These are phyloP conservation scores for Conticribra guillardii DNA, from an alignment of 108 stramenopile species.

Conservation along the genomic window DNA sequence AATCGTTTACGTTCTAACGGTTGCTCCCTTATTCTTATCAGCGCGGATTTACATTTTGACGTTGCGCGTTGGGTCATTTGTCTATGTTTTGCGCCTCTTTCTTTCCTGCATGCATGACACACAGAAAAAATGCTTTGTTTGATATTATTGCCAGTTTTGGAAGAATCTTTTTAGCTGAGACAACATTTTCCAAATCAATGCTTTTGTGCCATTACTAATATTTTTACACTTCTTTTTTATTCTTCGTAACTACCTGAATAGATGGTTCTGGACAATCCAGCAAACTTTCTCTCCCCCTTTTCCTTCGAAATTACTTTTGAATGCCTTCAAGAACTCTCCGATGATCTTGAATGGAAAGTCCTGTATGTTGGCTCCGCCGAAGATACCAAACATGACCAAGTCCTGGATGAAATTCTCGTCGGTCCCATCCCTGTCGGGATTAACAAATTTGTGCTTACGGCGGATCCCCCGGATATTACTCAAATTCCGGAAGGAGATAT, in stretches of 20 bases:
- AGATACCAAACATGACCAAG: conserved; percentile 88
- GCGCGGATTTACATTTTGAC: too few relatives aligned
- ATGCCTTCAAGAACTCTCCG: conserved; percentile 80
- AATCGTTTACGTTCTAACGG: too few relatives aligned
- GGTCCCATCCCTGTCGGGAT: conserved; percentile 96
- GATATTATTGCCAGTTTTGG: too few relatives aligned
- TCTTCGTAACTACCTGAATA: conserved; percentile 25
- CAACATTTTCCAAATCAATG: not conserved
- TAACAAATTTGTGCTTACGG: conserved; percentile 92
- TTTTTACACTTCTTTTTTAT: conserved; percentile 11
- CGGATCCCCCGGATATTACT: conserved; percentile 89
- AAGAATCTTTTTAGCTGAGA: too few relatives aligned
- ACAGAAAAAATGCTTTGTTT: too few relatives aligned
- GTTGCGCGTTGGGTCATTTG: too few relatives aligned
- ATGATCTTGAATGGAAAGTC: conserved; percentile 97
- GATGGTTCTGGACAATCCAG: conserved; percentile 96
- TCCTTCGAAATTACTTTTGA: conserved; percentile 99
- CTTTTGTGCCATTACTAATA: not conserved
- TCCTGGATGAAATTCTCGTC: conserved; percentile 95
- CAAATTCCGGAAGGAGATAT: conserved; percentile 87
- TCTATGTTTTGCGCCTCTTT: too few relatives aligned
- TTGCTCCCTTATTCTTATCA: too few relatives aligned
- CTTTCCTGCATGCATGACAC: too few relatives aligned
- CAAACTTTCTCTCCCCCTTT: conserved; percentile 90
- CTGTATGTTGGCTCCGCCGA: conserved; percentile 97